phyloP scores from a whole-genome alignment of 345 rosid species.

The Eucalyptus brandiana region DNA sequence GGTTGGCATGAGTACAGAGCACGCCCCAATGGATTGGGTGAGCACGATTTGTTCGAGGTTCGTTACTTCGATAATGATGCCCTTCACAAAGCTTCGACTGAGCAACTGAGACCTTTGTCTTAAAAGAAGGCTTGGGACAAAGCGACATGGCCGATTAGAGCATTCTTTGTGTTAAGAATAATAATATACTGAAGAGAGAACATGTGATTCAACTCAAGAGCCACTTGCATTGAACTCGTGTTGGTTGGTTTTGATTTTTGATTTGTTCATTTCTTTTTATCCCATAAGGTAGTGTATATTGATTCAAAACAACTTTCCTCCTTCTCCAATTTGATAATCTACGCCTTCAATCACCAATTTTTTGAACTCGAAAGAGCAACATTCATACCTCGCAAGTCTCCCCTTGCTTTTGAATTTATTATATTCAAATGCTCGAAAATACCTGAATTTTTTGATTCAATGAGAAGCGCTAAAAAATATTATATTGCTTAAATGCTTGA shows the following conservation, averaged over 20 bases:
- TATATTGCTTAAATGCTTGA: neutral
- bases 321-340: neutral
- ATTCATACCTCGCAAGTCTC: rapidly evolving
- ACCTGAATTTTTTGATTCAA: rapidly evolving
- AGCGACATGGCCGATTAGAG: neutral
- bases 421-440: too few species aligned
- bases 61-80: neutral
- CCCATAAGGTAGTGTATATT: neutral
- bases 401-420: neutral
- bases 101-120: neutral
- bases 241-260: neutral
- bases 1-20: rapidly evolving
- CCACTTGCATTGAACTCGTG: neutral
- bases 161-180: neutral
- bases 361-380: rapidly evolving
- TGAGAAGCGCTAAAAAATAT: neutral
- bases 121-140: neutral
- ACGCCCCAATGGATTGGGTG: neutral
- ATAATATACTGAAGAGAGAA: neutral
- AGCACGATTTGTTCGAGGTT: neutral
- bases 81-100: rapidly evolving
- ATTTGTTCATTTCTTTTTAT: neutral
- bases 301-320: neutral
- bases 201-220: neutral
- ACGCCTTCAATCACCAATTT: neutral